Base-by-base conservation (phyloP, 2,329 filamentous ascomycete genomes). In the Penicillium sp. region DNA sequence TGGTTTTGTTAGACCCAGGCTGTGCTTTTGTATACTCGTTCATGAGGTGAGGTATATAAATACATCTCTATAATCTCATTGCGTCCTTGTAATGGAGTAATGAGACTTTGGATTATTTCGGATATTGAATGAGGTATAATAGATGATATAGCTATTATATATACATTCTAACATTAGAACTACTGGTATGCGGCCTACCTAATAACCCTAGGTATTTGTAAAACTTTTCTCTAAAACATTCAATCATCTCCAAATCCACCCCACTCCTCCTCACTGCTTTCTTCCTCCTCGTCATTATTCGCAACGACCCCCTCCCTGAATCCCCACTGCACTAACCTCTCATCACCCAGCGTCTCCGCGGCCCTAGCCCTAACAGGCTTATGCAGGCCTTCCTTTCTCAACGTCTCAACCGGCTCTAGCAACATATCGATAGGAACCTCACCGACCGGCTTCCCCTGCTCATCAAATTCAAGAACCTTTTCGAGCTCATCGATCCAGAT, bases 401-500 rank as follows among this genome's bases (percentile, higher is more conserved):
- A 65, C 63, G 71, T 78, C 74, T 75, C 77, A 70, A 84, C 69
- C 5, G 81, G 82, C 53, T 75, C 72, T 67, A 84, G 63, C 30
- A 84, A 58, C 46, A 77, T 64, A 45, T 80, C 77, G 59, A 78
- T 74, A 7, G 78, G 78, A 38, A 78, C 68, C 57, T 75, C 74
- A 2, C 71, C 71, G 60, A 75, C 74, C 48, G 78, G 70, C 64
- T 75, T 78, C 29, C 71, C 71, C 13, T 73, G 74, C 11, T 79
- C 77, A 9, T 78, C 79, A 41, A 79, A 78, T 13, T 85, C 82
- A 57, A 88, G 86, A 38, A 88, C 86, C 72, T 88, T 89, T 77
- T 93, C 91, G 70, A 93, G 78, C 83, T 97, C 93, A 76, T 98
- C 95, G 8, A 96, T 85, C 87, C 91, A 98, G 58, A 98, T 85